A percentile compares a stretch with the other conserved stretches of the same genome.
Conservation (phyloP, 2,329 filamentous ascomycete genomes). For the Claviceps quebecensis region DNA sequence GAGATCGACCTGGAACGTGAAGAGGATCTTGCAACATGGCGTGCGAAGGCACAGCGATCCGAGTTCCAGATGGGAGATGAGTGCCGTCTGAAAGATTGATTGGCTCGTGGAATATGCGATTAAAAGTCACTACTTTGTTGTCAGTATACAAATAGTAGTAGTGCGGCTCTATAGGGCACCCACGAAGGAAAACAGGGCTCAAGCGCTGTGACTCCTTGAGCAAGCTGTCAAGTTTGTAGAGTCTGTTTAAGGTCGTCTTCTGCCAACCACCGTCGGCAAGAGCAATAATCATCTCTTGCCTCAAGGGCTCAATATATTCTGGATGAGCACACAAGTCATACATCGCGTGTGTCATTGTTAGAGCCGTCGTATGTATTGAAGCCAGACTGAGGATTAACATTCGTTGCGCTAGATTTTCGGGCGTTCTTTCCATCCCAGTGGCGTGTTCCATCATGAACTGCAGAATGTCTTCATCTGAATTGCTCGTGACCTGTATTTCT, state of each 20-base stretch:
- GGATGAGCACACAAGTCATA: constrained; percentile 25
- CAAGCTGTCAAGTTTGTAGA: constrained; percentile 9
- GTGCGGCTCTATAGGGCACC: background rate
- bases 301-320: constrained; percentile 24
- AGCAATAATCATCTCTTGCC: constrained; percentile 25
- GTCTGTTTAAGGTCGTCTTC: constrained; percentile 18
- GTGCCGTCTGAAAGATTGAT: constrained; percentile 3
- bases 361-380: constrained; percentile 29
- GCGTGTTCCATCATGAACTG: constrained; percentile 28
- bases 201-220: constrained; percentile 4
- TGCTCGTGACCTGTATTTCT: background rate
- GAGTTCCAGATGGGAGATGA: constrained; percentile 1
- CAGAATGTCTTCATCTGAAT: constrained; percentile 11
- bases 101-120: constrained; percentile 1
- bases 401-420: constrained; percentile 45
- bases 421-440: constrained; percentile 19
- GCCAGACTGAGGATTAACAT: constrained; percentile 59
- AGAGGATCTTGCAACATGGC: constrained; percentile 1
- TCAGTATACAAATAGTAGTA: background rate
- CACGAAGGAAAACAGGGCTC: background rate
- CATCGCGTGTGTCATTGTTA: constrained; percentile 21
- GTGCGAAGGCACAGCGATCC: constrained; percentile 1
- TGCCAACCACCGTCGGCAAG: constrained; percentile 20
- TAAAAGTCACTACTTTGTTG: background rate
- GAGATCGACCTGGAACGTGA: constrained; percentile 17